Base-by-base conservation (phyloP, 176 grass and related monocot species). In the Juncus effusus region DNA sequence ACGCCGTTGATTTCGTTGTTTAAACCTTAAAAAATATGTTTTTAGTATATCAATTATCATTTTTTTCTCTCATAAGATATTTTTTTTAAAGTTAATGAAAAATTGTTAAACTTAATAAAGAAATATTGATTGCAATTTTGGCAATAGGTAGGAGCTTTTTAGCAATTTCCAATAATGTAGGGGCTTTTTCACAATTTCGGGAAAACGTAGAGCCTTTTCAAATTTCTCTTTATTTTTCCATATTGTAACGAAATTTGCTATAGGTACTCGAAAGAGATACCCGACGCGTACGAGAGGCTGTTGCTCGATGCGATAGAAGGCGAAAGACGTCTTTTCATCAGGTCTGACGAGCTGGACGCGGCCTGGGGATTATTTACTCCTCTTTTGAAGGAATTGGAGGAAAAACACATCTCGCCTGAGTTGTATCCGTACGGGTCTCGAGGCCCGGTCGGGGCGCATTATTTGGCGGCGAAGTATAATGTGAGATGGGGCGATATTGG, bases 181-280 rank as follows among this genome's bases (percentile, higher is more conserved):
- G 19, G 19, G 19, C 19, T 28, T 28, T 28, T 28, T 28, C 19
- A 28, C 19, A 28, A 28, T 28, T 28, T 28, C 19, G 19, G 19
- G 19, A 28, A 28, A 28, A 28, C 19, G 19, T 28, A 28, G 19
- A 28, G 19, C 19, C 19, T 28, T 28, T 28, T 28, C 19, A 6
- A 8, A n/a, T 60, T 59, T 75, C 54, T 73, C 11, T 76, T 3
- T 54, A 41, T 3, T 38, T 19, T 52, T 60, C 19, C 19, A 28
- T 28, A 28, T 28, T 28, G 19, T 28, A 4, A 42, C 13, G 54
- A 15, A 62, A 74, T 69, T 73, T 82, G 14, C 3, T 19, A 9
- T 8, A 96, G 92, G 68, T 96, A 96, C 77, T 83, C 92, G 0
- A 96, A 96, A 58, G 92, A 96, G 87, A 96, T 96, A 68, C 87